A percentile compares a stretch with the other conserved stretches of the same genome.
phyloP scores from a whole-genome alignment of 345 rosid species.

The Firmiana major region DNA sequence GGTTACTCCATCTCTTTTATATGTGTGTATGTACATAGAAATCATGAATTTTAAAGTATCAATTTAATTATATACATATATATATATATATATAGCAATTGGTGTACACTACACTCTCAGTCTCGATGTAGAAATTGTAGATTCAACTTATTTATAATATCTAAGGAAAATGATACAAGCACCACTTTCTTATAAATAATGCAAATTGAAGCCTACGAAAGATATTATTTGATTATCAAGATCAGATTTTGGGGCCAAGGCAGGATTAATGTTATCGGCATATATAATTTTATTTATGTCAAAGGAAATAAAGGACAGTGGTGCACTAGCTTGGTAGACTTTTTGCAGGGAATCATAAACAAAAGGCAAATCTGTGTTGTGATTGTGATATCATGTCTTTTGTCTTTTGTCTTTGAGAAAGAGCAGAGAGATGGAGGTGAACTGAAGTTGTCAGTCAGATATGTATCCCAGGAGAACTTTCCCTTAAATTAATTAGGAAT shows the following conservation, averaged over 20 bases:
- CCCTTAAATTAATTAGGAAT: not conserved
- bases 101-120: no score
- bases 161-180: no score
- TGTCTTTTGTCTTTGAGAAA: not conserved
- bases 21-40: no score
- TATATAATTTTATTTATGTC: not conserved
- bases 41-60: no score
- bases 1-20: no score
- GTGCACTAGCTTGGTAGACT: not conserved
- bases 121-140: no score
- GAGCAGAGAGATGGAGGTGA: no score
- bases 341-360: not conserved
- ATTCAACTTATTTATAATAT: no score
- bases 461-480: not conserved
- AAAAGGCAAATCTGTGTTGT: not conserved
- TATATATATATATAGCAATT: no score
- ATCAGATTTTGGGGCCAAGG: not conserved
- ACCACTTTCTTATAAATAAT: no score
- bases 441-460: not conserved
- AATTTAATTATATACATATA: no score
- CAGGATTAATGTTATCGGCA: not conserved
- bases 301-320: not conserved
- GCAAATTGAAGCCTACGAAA: not conserved
- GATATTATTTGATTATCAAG: not conserved
- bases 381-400: not conserved